Evolutionary conservation across 345 rosid species (phyloP).

Genomic region (Gossypium ekmanianum): DNA sequence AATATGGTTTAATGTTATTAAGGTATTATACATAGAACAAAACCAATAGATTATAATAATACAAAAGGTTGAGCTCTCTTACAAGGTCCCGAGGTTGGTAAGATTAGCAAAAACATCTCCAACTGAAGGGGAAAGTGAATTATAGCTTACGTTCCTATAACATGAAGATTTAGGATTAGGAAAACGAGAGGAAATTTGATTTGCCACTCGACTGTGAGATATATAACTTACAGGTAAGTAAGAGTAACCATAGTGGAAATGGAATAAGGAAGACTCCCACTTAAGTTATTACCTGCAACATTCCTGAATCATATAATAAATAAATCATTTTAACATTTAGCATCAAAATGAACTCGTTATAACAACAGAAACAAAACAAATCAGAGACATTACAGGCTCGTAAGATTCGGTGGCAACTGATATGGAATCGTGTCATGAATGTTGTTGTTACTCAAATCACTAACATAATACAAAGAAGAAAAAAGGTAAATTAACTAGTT

Average conservation of each 20-base stretch:
- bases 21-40: not conserved
- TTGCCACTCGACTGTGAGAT: conserved; percentile 15
- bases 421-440: conserved; percentile 83
- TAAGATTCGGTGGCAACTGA: conserved; percentile 93
- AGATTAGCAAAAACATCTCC: conserved; percentile 70
- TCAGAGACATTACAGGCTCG: conserved; percentile 67
- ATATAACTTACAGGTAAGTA: conserved; percentile 64
- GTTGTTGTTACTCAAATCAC: conserved; percentile 87
- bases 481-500: conserved; percentile 15
- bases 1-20: not conserved
- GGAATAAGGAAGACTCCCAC: conserved; percentile 91
- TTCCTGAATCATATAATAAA: conserved; percentile 54
- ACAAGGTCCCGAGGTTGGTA: conserved; percentile 55
- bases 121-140: conserved; percentile 61
- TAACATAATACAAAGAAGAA: conserved; percentile 28
- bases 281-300: conserved; percentile 78
- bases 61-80: conserved; percentile 36
- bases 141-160: conserved; percentile 71
- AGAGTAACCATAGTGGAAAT: conserved; percentile 69
- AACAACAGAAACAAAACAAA: not conserved
- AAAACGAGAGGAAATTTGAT: conserved; percentile 6
- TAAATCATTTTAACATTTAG: conserved; percentile 5
- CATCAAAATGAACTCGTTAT: conserved; percentile 9
- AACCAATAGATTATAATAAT: not conserved
- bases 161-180: conserved; percentile 9